Conservation (phyloP, 2,329 filamentous ascomycete species). For the Beauveria bassiana region DNA sequence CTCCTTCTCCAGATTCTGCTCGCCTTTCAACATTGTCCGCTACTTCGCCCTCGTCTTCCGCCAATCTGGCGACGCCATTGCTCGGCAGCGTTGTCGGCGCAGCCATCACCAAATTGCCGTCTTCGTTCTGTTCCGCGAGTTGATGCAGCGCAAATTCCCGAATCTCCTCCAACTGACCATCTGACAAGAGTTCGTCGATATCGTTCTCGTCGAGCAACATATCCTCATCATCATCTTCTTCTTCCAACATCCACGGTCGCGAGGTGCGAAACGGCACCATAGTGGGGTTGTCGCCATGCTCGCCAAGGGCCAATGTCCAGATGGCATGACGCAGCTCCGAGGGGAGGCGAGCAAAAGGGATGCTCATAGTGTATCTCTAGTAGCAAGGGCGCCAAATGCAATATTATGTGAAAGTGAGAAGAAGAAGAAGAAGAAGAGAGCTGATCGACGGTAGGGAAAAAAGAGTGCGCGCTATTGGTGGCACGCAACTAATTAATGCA, state of each 20-base stretch:
- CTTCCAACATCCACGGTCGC: not conserved
- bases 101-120: not conserved
- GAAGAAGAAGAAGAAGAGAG: not conserved
- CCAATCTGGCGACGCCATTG: not conserved
- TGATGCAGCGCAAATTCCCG: not conserved
- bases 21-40: not conserved
- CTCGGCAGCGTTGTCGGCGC: not conserved
- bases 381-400: not conserved
- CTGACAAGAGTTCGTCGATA: not conserved
- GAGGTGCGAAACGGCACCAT: constrained; percentile 15
- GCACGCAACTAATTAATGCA: not conserved
- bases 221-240: not conserved
- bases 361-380: not conserved
- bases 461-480: not conserved
- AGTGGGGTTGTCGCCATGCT: constrained; percentile 12
- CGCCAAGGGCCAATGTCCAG: constrained; percentile 16
- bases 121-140: not conserved
- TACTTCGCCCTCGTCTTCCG: not conserved
- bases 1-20: not conserved
- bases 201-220: not conserved
- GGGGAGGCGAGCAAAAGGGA: constrained; percentile 17
- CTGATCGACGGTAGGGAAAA: not conserved
- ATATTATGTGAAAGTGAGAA: not conserved
- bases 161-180: not conserved
- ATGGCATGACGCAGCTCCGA: constrained; percentile 20